phyloP scores from a whole-genome alignment of 2,329 filamentous ascomycete species.

The Metarhizium robertsii region DNA sequence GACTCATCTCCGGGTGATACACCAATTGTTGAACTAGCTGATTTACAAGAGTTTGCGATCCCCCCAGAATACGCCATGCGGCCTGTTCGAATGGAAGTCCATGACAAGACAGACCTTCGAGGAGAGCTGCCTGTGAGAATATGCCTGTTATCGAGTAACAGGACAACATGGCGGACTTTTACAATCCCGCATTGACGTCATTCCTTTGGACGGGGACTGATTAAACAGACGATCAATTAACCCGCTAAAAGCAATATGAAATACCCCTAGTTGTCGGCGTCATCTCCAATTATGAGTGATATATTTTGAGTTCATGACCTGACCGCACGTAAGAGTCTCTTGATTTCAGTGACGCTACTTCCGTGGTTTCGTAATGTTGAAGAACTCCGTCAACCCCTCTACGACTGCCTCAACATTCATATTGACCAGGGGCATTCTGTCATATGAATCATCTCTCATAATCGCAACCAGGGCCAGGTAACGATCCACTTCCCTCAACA shows the following conservation, averaged over 20 bases:
- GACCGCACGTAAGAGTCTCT: background rate
- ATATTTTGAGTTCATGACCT: background rate
- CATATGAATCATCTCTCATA: constrained; percentile 76
- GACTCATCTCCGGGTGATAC: constrained; percentile 11
- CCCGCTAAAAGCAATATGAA: background rate
- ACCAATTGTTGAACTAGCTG: constrained; percentile 6
- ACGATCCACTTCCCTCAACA: constrained; percentile 60
- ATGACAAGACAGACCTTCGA: constrained; percentile 31
- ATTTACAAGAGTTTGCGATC: constrained; percentile 15
- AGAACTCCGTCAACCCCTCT: constrained; percentile 69
- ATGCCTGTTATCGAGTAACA: constrained; percentile 40
- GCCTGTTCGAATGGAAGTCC: constrained; percentile 43
- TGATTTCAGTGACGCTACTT: constrained; percentile 16
- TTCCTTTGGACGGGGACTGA: background rate
- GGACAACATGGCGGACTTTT: constrained; percentile 38
- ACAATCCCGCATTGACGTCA: constrained; percentile 19
- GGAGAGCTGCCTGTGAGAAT: constrained; percentile 40
- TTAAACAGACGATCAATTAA: background rate
- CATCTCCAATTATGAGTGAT: background rate
- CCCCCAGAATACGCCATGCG: constrained; percentile 17
- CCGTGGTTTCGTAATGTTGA: constrained; percentile 58
- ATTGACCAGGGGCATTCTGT: constrained; percentile 76
- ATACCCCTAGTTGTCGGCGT: background rate
- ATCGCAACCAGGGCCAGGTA: constrained; percentile 77
- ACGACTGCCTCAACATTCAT: constrained; percentile 82